A percentile compares a stretch with the other conserved stretches of the same genome.
These are phyloP conservation scores for Gardenia jasminoides DNA, from an alignment of 257 asterid genomes.

Conservation along the genomic window DNA sequence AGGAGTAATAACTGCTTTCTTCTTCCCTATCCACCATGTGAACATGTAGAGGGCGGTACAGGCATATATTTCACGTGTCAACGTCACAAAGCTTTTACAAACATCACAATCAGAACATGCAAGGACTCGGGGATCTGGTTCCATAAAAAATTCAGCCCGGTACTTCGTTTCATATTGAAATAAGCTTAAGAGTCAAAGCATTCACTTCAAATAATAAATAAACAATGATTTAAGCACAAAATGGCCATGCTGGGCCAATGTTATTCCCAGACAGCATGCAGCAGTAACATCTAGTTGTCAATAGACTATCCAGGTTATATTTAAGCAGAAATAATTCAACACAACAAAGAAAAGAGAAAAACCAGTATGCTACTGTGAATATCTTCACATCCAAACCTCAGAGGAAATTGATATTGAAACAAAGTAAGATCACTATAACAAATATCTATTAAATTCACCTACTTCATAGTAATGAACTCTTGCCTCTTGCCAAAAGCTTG, in stretches of 20 bases:
- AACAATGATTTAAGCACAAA: background rate
- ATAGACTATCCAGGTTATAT: background rate
- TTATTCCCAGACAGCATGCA: background rate
- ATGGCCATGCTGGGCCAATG: background rate
- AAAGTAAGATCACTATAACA: background rate
- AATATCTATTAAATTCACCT: background rate
- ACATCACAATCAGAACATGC: background rate
- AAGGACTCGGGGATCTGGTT: background rate
- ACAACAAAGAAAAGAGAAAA: background rate
- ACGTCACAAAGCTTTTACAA: background rate
- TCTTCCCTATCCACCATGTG: background rate
- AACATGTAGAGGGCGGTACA: background rate
- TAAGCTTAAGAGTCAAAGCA: background rate
- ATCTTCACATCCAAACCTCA: background rate
- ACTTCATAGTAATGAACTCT: background rate
- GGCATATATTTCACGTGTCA: background rate
- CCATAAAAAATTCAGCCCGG: background rate
- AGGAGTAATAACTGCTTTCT: background rate
- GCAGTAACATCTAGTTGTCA: background rate
- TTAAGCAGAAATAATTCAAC: background rate
- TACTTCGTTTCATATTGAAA: background rate
- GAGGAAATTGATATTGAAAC: background rate
- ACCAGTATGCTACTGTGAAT: background rate
- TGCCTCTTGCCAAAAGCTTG: background rate
- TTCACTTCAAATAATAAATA: background rate